Base-by-base conservation (phyloP, 2,329 filamentous ascomycete genomes). In the Exophiala bonariae region DNA sequence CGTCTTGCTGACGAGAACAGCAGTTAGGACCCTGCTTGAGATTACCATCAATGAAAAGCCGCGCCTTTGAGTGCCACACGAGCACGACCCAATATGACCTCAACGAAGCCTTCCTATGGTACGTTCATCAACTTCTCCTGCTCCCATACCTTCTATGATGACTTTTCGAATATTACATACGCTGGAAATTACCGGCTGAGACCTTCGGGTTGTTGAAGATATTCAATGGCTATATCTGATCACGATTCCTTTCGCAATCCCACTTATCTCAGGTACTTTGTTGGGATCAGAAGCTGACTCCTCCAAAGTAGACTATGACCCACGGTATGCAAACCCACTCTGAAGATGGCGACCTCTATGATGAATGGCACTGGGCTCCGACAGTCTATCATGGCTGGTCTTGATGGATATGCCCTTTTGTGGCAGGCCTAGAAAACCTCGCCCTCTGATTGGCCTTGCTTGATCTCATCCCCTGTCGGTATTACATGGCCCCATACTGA, bases 401-500 rank as follows among this genome's bases (percentile, higher is more conserved):
- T 83, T 89, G 89, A 90, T 77, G 87, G 90, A 83, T 81, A 86
- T 82, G 89, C 89, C 88, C 65, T 73, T 80, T 87, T 88, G 89
- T 73, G 89, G 88, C 89, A 95, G 89, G 90, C 90, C 89, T 96
- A 95, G 89, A 95, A 96, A 96, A 95, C 91, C 90, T 95, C 83
- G 89, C 88, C 90, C 87, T 92, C 90, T 95, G 90, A 95, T 53
- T 35, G 34, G 14, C 30, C 37, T 23, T 35, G n/a, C 20, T 39
- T 37, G n/a, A n/a, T n/a, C n/a, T n/a, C n/a, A n/a, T n/a, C n/a
- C n/a, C n/a, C n/a, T n/a, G n/a, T n/a, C n/a, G n/a, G n/a, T n/a
- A n/a, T n/a, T n/a, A n/a, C n/a, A n/a, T n/a, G n/a, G n/a, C n/a
- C n/a, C 20, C 32, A 35, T 18, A 4, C 40, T 19, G 18, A 16